These are phyloP conservation scores for Eleusine coracana DNA, from an alignment of 176 grass and related monocot species.

Conservation along the genomic window DNA sequence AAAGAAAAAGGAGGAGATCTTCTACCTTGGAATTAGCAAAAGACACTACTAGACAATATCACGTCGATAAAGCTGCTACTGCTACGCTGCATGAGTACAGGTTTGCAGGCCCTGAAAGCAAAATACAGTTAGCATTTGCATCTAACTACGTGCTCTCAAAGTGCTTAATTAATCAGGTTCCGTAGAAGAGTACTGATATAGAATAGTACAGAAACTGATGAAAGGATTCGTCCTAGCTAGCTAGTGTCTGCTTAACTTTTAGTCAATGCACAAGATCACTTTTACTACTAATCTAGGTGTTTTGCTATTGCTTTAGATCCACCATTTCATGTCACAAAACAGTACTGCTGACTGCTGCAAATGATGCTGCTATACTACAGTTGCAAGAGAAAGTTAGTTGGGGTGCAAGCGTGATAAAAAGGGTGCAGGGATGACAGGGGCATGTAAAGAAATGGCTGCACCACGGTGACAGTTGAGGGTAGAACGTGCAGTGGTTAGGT, in stretches of 20 bases:
- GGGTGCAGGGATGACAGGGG: neutral
- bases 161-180: neutral
- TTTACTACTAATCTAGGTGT: neutral
- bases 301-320: neutral
- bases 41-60: neutral
- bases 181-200: neutral
- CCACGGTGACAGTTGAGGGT: neutral
- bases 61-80: conserved; percentile 14
- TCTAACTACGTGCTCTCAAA: neutral
- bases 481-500: conserved; percentile 7
- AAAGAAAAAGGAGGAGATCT: conserved; percentile 32
- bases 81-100: neutral
- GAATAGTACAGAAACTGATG: neutral
- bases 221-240: neutral
- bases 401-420: neutral
- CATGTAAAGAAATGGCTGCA: conserved; percentile 17
- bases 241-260: neutral
- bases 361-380: neutral
- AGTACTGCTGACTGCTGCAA: neutral
- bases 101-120: neutral
- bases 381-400: conserved; percentile 14
- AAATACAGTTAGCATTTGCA: neutral
- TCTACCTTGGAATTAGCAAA: conserved; percentile 52
- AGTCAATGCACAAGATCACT: neutral
- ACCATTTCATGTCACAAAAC: neutral